Conservation (phyloP, 202 grass and related monocot species). For the Panicum hallii region DNA sequence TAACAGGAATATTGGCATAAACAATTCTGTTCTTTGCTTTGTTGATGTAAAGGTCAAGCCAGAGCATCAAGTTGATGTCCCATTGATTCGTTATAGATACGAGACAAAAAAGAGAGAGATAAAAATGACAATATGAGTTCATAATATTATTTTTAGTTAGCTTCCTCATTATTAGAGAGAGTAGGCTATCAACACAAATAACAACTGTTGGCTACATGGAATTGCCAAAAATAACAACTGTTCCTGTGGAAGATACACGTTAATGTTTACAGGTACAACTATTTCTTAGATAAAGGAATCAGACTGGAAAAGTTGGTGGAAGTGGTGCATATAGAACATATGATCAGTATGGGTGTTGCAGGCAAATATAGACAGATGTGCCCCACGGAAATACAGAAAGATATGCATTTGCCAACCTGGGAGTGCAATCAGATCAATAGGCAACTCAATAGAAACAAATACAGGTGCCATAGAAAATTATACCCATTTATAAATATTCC, state of each 20-base stretch:
- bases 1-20: not conserved
- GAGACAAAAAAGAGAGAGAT: not conserved
- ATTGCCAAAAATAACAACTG: conserved; percentile 25
- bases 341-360: not conserved
- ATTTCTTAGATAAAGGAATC: not conserved
- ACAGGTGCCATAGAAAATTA: conserved; percentile 32
- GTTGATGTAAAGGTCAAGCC: not conserved
- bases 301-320: not conserved
- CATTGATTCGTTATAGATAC: not conserved
- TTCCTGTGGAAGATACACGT: not conserved
- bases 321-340: conserved; percentile 16
- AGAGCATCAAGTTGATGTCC: conserved; percentile 4
- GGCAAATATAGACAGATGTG: not conserved
- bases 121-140: not conserved
- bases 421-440: conserved; percentile 5
- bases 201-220: not conserved
- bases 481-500: conserved; percentile 99
- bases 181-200: conserved; percentile 8
- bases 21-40: not conserved
- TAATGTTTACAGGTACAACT: not conserved
- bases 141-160: conserved; percentile 4
- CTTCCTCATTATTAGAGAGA: not conserved
- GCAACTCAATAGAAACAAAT: conserved; percentile 36
- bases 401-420: not conserved
- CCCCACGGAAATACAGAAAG: not conserved